Evolutionary conservation across 2,329 filamentous ascomycete genomes (phyloP), one percentile per base, ranked within the genome.

Genomic region (Ascocoryne sarcoides): DNA sequence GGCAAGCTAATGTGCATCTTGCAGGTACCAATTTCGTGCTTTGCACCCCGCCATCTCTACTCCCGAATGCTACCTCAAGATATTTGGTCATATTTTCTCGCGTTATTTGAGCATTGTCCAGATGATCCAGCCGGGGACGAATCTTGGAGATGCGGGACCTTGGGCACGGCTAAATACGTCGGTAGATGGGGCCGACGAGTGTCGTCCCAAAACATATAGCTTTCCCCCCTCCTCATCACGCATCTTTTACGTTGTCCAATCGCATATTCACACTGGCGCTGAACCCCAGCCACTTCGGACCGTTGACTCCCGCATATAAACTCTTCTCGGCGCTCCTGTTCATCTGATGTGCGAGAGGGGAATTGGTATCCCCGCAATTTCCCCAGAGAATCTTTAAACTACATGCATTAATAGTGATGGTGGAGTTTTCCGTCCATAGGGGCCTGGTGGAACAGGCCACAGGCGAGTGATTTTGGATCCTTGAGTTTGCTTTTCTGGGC

Each of bases 161-260:
- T 7, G 23, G 23, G 23, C 7, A 14, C 36, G 43, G 43, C 8
- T 42, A 45, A 45, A 45, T 14, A 26, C 36, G 14, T 33, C 43
- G 43, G 43, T 28, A 39, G 30, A 39, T 30, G 39, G 26, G 33
- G 43, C 43, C 43, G 43, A 16, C 32, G 33, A 34, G 30, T 26
- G 7, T 26, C 23, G 23, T 26, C 23, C 12, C 23, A 7, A 26
- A 26, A 26, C 12, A 26, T 12, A 26, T 7, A 26, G 23, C 7
- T 12, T 26, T 26, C 12, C 12, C 7, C 23, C 23, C 23, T 12
- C 12, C 19, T 14, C 14, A 42, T 37, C 43, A 45, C 33, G 43
- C 28, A 37, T 28, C 15, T 23, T 33, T 14, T 12, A 14, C 21
- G 26, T 20, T 5, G 28, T 10, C 32, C 39, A 35, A 37, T 42